Evolutionary conservation across 129 eudicot species (phyloP).

Genomic region (Saposhnikovia divaricata): DNA sequence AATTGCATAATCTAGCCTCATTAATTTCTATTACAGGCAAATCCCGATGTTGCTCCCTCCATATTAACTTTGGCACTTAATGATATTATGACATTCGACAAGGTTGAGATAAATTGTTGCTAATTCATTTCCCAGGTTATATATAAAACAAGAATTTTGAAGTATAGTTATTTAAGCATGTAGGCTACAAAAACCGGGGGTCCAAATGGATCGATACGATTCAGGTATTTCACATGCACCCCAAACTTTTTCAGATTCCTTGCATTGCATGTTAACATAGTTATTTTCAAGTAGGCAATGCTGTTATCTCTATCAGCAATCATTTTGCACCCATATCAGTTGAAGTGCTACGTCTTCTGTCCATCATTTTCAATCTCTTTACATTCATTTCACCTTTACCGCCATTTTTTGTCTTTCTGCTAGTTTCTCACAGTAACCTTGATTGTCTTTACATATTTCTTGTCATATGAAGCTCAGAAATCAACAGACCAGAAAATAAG

Average conservation of each 20-base stretch:
- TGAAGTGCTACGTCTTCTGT: background rate
- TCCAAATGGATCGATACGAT: conserved; percentile 95
- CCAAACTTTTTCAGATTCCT: background rate
- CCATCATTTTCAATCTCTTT: background rate
- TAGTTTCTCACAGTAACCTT: conserved; percentile 12
- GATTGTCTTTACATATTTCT: conserved; percentile 15
- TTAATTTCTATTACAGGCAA: conserved; percentile 40
- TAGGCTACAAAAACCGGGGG: conserved; percentile 98
- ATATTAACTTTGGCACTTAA: conserved; percentile 77
- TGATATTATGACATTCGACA: conserved; percentile 81
- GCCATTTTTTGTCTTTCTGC: background rate
- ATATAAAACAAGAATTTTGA: conserved; percentile 16
- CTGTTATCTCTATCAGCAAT: background rate
- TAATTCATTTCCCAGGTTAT: background rate
- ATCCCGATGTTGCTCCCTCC: conserved; percentile 67
- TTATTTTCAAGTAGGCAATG: background rate
- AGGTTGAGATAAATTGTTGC: conserved; percentile 49
- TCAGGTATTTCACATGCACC: conserved; percentile 45
- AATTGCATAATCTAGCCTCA: background rate
- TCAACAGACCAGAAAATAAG: conserved; percentile 79
- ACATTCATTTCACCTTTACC: background rate
- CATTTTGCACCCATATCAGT: background rate
- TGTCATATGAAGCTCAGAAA: conserved; percentile 82
- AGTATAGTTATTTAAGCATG: conserved; percentile 27
- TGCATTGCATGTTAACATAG: background rate